Percentiles rank a stretch among this genome's conserved stretches.
These are phyloP conservation scores for Curvularia lunata DNA, from an alignment of 2,329 filamentous ascomycete species.

Conservation along the genomic window DNA sequence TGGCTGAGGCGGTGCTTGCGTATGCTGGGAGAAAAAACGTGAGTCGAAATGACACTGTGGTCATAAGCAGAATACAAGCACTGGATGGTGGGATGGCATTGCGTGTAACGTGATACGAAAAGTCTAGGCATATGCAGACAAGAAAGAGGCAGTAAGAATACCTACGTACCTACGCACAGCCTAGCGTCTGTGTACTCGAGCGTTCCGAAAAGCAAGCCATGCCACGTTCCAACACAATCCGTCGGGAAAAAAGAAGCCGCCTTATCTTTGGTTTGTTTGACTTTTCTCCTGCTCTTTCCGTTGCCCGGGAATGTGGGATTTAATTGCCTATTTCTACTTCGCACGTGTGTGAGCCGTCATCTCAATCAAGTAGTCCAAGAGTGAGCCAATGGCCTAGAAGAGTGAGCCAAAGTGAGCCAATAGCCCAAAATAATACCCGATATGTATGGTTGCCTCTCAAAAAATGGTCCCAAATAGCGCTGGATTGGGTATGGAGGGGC, in stretches of 20 bases:
- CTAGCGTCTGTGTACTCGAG: not conserved
- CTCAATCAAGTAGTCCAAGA: not conserved
- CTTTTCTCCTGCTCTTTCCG: not conserved
- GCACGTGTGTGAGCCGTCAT: not conserved
- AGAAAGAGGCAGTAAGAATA: not conserved
- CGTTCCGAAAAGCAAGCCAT: not conserved
- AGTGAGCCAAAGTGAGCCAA: not conserved
- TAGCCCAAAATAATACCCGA: not conserved
- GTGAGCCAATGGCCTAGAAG: not conserved
- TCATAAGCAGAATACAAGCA: not conserved
- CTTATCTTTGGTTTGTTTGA: not conserved
- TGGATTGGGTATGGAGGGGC: not conserved
- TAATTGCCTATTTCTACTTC: not conserved
- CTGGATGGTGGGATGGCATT: not conserved
- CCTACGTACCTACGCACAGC: not conserved
- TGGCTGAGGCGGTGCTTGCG: not conserved
- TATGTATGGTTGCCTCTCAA: not conserved
- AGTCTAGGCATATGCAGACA: not conserved
- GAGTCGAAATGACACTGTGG: not conserved
- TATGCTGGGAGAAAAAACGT: not conserved
- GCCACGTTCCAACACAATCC: not conserved
- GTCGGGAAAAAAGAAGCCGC: not conserved
- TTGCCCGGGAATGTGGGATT: not conserved
- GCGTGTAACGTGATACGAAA: not conserved
- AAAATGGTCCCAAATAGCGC: slow-evolving; percentile 12